phyloP scores from a whole-genome alignment of 129 eudicot genomes.

The Artemisia tridentata region DNA sequence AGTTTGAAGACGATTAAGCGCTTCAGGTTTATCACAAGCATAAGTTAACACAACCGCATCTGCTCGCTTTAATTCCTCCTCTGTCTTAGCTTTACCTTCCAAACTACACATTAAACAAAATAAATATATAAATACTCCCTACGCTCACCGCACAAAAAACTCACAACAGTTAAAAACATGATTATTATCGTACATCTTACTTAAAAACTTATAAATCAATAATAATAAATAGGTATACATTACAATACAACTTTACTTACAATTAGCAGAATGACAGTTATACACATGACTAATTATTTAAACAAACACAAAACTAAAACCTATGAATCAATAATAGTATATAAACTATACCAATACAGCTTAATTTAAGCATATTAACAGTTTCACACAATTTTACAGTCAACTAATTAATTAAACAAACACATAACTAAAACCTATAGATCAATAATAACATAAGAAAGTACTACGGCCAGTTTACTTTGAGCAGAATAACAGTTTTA shows the following conservation, averaged over 20 bases:
- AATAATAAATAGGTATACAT: too few species aligned
- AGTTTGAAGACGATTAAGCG: constrained; percentile 62
- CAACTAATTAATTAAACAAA: not conserved
- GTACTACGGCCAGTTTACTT: too few species aligned
- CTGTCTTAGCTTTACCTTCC: constrained; percentile 80
- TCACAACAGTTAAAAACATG: too few species aligned
- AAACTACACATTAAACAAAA: constrained; percentile 41
- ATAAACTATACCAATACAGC: not conserved
- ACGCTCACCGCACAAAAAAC: not conserved
- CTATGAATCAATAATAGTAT: not conserved
- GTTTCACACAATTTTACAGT: not conserved
- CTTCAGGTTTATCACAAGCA: constrained; percentile 83
- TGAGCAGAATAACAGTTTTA: too few species aligned
- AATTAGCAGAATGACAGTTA: too few species aligned
- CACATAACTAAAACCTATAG: too few species aligned
- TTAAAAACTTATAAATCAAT: too few species aligned
- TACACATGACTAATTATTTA: not conserved
- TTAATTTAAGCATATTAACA: not conserved
- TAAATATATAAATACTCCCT: too few species aligned
- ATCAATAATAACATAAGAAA: too few species aligned
- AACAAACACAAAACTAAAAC: not conserved
- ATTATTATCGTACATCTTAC: too few species aligned
- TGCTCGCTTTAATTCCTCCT: constrained; percentile 90
- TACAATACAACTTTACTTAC: too few species aligned
- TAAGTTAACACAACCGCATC: constrained; percentile 88